Percentiles rank a stretch among this genome's conserved stretches.
Conservation (phyloP, 495 filamentous ascomycete genomes). For the Aspergillus wentii region DNA sequence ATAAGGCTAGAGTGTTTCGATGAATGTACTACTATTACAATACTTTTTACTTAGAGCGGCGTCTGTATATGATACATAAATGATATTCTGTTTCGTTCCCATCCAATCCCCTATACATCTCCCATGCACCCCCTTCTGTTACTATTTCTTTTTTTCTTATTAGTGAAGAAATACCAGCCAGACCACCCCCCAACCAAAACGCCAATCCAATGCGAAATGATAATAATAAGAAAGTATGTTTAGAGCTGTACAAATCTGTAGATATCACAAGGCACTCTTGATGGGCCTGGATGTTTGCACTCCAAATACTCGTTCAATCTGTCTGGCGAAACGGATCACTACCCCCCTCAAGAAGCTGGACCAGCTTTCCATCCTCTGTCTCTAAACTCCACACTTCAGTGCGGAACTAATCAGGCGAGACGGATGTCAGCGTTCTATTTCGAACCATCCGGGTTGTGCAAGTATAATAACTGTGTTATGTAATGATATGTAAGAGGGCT, state of each 20-base stretch:
- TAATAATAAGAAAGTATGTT: neutral
- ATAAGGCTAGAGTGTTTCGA: constrained; percentile 7
- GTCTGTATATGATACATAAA: constrained; percentile 46
- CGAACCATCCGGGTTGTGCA: too few relatives aligned
- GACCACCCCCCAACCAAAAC: constrained; percentile 11
- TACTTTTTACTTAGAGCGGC: constrained; percentile 40
- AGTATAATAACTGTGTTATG: too few relatives aligned
- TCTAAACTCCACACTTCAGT: constrained; percentile 75
- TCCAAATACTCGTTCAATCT: constrained; percentile 9
- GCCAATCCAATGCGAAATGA: constrained; percentile 20
- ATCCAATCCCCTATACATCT: neutral
- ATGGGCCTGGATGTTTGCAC: neutral
- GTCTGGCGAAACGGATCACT: constrained; percentile 53
- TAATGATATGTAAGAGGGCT: neutral
- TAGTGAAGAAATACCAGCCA: constrained; percentile 3
- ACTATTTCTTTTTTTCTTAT: neutral
- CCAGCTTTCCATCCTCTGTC: constrained; percentile 56
- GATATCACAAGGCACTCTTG: neutral
- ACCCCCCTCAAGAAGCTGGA: constrained; percentile 62
- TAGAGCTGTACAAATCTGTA: constrained; percentile 21
- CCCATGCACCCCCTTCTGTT: constrained; percentile 8
- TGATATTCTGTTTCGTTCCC: constrained; percentile 32
- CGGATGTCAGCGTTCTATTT: neutral
- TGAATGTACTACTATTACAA: constrained; percentile 39
- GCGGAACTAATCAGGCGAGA: constrained; percentile 47